Evolutionary conservation across 257 asterid species (phyloP).

Genomic region (Ajuga chamaepitys): DNA sequence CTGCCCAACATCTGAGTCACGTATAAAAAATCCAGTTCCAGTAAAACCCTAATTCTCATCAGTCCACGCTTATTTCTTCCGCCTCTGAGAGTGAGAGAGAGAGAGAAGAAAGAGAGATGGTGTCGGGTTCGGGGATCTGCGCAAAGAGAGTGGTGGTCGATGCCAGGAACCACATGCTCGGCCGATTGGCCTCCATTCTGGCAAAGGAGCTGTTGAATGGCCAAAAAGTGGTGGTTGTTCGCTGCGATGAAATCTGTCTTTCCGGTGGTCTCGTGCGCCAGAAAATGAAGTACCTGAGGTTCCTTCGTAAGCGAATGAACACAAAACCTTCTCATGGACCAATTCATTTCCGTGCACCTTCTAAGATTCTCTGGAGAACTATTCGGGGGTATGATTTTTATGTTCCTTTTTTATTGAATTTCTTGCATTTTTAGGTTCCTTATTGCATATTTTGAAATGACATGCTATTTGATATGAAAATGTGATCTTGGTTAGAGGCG

Average conservation of each 20-base stretch:
- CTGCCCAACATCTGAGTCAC: not conserved
- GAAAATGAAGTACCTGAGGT: slow-evolving; percentile 42
- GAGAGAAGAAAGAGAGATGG: slow-evolving; percentile 18
- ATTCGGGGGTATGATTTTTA: slow-evolving; percentile 37
- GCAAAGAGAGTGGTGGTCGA: slow-evolving; percentile 39
- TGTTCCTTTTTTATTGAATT: not conserved
- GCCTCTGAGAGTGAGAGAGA: slow-evolving; percentile 19
- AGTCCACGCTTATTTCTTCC: not conserved
- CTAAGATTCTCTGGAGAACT: slow-evolving; percentile 46
- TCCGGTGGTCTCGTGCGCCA: slow-evolving; percentile 55
- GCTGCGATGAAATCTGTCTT: slow-evolving; percentile 45
- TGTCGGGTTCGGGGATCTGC: slow-evolving; percentile 47
- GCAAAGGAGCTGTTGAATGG: slow-evolving; percentile 50
- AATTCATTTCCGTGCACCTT: slow-evolving; percentile 51
- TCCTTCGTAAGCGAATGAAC: slow-evolving; percentile 46
- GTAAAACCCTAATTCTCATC: slow-evolving; percentile 24
- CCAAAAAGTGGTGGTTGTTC: slow-evolving; percentile 32
- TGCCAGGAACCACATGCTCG: slow-evolving; percentile 48
- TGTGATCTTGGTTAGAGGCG: too few species aligned
- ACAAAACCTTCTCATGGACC: slow-evolving; percentile 48
- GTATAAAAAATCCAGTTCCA: not conserved
- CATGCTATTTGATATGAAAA: too few species aligned
- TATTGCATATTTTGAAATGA: too few species aligned
- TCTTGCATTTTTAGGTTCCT: too few species aligned
- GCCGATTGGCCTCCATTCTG: slow-evolving; percentile 32